Evolutionary conservation across 805 yeast genomes (phyloP).

Genomic region (Priceomyces medius): DNA sequence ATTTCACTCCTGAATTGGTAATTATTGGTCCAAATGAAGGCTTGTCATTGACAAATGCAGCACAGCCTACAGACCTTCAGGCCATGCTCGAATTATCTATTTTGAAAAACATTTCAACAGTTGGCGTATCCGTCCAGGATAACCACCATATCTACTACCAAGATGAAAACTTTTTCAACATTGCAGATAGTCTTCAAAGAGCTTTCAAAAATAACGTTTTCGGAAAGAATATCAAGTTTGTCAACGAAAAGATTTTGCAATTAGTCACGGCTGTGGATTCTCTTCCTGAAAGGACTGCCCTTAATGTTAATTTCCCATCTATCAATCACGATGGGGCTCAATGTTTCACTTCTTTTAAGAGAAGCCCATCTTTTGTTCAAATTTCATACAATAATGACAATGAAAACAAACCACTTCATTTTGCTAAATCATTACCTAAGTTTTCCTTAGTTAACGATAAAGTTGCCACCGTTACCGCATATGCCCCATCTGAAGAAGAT

Average conservation of each 20-base stretch:
- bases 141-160: slow-evolving; percentile 30
- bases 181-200: slow-evolving; percentile 7
- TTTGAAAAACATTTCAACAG: slow-evolving; percentile 16
- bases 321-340: slow-evolving; percentile 21
- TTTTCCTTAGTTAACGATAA: slow-evolving; percentile 4
- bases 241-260: slow-evolving; percentile 22
- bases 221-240: slow-evolving; percentile 20
- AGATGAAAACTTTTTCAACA: slow-evolving; percentile 28
- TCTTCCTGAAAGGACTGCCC: slow-evolving; percentile 10
- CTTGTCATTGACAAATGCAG: slow-evolving; percentile 10
- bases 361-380: slow-evolving; percentile 5
- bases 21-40: slow-evolving; percentile 37
- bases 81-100: slow-evolving; percentile 19
- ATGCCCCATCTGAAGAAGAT: neutral
- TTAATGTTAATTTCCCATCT: slow-evolving; percentile 30
- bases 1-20: slow-evolving; percentile 31
- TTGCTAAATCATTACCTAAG: slow-evolving; percentile 6
- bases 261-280: slow-evolving; percentile 13
- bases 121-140: slow-evolving; percentile 27
- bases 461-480: slow-evolving; percentile 5
- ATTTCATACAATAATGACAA: slow-evolving; percentile 1
- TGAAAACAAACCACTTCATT: neutral
- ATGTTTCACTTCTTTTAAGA: slow-evolving; percentile 17
- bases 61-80: slow-evolving; percentile 8
- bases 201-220: slow-evolving; percentile 20